These are phyloP conservation scores for Moricandia moricandioides DNA, from an alignment of 345 rosid genomes.

Conservation along the genomic window DNA sequence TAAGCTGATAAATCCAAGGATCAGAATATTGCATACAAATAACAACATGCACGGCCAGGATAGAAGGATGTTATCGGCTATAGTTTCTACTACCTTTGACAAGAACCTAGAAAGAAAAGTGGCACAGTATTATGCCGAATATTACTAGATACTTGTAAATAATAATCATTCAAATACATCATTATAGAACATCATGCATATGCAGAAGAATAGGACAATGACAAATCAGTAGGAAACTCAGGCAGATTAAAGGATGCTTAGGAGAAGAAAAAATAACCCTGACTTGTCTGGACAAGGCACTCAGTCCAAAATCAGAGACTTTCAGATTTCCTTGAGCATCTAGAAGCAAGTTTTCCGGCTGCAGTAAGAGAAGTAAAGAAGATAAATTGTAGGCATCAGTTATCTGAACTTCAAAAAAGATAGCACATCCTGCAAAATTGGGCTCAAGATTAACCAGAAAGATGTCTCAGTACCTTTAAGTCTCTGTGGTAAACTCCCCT, in stretches of 20 bases:
- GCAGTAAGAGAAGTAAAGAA: conserved; percentile 15
- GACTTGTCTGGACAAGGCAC: conserved; percentile 98
- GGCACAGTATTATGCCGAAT: background rate
- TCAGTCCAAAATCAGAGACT: conserved; percentile 96
- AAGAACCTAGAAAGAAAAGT: conserved; percentile 29
- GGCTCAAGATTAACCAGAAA: background rate
- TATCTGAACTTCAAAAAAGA: background rate
- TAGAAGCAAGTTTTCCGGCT: conserved; percentile 94
- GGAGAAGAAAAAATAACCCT: conserved; percentile 50
- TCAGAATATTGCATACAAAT: background rate
- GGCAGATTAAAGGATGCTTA: background rate
- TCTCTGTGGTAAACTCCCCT: conserved; percentile 93
- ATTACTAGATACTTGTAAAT: background rate
- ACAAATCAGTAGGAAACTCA: background rate
- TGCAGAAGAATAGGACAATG: background rate
- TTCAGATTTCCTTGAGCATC: conserved; percentile 87
- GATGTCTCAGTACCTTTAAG: conserved; percentile 55
- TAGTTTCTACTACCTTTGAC: conserved; percentile 61
- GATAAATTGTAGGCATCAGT: background rate
- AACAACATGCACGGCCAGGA: conserved; percentile 2
- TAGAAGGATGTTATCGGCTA: background rate
- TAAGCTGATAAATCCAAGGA: background rate
- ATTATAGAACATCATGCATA: background rate
- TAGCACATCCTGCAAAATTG: background rate
- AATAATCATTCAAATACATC: background rate